Conservation (phyloP, 2,329 filamentous ascomycete genomes). For the Diaporthe ilicicola region DNA sequence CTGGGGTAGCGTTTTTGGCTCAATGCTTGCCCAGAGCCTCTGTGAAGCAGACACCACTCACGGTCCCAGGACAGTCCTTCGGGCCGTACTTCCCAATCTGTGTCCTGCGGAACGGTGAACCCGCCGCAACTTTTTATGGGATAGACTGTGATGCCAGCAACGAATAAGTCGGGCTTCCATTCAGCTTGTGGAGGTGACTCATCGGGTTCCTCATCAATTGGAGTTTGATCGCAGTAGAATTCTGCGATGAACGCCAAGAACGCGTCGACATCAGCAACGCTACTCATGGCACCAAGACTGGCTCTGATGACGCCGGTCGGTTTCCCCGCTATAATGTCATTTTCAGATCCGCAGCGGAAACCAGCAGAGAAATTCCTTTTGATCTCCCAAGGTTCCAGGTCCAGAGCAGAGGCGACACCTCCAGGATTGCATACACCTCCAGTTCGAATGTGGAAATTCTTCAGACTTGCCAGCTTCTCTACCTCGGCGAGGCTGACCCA, state of each 20-base stretch:
- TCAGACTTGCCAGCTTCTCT: slow-evolving; percentile 83
- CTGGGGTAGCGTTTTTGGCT: slow-evolving; percentile 88
- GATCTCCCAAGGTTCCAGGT: slow-evolving; percentile 82
- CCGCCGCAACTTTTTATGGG: slow-evolving; percentile 95
- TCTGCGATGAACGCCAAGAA: slow-evolving; percentile 78
- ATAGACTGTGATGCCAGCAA: slow-evolving; percentile 79
- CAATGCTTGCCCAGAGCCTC: slow-evolving; percentile 82
- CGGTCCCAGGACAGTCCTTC: slow-evolving; percentile 94
- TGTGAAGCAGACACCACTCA: slow-evolving; percentile 94
- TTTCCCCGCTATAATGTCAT: slow-evolving; percentile 83
- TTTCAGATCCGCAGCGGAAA: slow-evolving; percentile 83
- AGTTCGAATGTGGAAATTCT: slow-evolving; percentile 84
- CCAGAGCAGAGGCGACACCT: slow-evolving; percentile 78
- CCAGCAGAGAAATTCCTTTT: slow-evolving; percentile 85
- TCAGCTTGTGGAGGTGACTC: background rate
- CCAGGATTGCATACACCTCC: slow-evolving; percentile 94
- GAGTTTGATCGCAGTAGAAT: slow-evolving; percentile 60
- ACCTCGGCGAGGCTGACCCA: slow-evolving; percentile 87
- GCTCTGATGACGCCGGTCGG: slow-evolving; percentile 87
- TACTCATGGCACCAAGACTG: slow-evolving; percentile 93
- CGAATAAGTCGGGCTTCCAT: slow-evolving; percentile 48
- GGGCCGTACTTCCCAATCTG: slow-evolving; percentile 77
- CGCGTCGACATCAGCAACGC: slow-evolving; percentile 72
- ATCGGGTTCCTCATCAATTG: background rate
- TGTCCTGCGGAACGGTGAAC: slow-evolving; percentile 71